A percentile compares a stretch with the other conserved stretches of the same genome.
These are phyloP conservation scores for Trichoderma hamatum DNA, from an alignment of 2,329 filamentous ascomycete genomes.

Conservation along the genomic window DNA sequence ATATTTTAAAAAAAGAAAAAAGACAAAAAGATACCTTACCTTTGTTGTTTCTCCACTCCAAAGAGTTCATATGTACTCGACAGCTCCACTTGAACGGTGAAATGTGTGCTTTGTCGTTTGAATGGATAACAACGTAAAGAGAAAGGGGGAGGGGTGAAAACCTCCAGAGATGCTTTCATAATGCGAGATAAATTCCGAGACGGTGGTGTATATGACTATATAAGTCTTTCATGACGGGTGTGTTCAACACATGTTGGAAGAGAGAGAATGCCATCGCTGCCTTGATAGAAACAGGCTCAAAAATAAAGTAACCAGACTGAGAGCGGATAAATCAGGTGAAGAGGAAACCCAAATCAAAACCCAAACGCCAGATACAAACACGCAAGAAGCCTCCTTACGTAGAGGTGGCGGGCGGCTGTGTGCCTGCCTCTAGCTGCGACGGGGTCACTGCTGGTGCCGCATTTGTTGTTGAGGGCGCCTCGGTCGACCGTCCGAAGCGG, in stretches of 20 bases:
- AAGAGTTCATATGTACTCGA: constrained; percentile 4
- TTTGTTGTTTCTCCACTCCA: background rate
- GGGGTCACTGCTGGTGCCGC: constrained; percentile 43
- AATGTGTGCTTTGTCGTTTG: constrained; percentile 1
- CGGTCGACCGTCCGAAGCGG: constrained; percentile 38
- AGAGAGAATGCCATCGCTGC: constrained; percentile 40
- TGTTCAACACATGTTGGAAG: constrained; percentile 31
- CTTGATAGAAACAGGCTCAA: background rate
- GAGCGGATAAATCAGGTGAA: background rate
- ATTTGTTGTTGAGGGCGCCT: constrained; percentile 29
- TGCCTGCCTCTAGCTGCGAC: constrained; percentile 52
- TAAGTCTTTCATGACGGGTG: constrained; percentile 36
- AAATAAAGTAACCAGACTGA: background rate
- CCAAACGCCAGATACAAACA: background rate
- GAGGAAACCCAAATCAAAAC: background rate
- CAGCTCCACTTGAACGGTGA: background rate
- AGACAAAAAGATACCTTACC: constrained; percentile 4
- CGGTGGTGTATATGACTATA: constrained; percentile 28
- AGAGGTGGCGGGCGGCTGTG: constrained; percentile 33
- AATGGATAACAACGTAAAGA: background rate
- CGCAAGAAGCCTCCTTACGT: constrained; percentile 2
- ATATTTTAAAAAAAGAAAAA: background rate
- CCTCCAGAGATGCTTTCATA: constrained; percentile 32
- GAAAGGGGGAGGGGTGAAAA: constrained; percentile 30
- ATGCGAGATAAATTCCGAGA: constrained; percentile 33